These are phyloP conservation scores for Pseudogymnoascus sp. DNA, from an alignment of 2,329 filamentous ascomycete species.

Conservation along the genomic window DNA sequence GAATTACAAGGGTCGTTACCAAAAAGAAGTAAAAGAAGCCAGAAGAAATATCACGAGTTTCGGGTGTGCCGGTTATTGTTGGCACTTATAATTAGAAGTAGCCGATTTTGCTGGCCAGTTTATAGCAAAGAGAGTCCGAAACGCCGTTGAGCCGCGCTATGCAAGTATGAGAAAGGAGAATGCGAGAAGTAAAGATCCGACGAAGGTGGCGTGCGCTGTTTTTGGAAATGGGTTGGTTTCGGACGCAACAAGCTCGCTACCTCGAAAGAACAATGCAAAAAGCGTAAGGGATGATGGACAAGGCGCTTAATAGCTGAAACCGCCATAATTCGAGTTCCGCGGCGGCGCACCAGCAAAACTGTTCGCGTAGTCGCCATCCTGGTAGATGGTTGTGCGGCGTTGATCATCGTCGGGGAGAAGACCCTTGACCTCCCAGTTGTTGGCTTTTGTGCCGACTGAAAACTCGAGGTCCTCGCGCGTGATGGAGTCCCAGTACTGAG, in stretches of 20 bases:
- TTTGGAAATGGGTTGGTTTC: background rate
- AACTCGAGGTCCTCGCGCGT: slow-evolving; percentile 98
- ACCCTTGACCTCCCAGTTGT: slow-evolving; percentile 98
- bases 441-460: slow-evolving; percentile 86
- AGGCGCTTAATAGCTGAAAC: slow-evolving; percentile 23
- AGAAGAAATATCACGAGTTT: background rate
- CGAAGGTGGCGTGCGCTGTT: background rate
- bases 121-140: background rate
- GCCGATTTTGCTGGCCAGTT: background rate
- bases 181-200: slow-evolving; percentile 2
- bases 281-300: background rate
- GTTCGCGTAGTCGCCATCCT: slow-evolving; percentile 25
- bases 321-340: slow-evolving; percentile 29
- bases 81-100: background rate
- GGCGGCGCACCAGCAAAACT: slow-evolving; percentile 19
- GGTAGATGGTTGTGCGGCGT: slow-evolving; percentile 25
- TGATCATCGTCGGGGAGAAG: slow-evolving; percentile 42
- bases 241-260: background rate
- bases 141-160: slow-evolving; percentile 7
- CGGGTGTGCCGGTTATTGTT: background rate
- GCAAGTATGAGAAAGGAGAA: slow-evolving; percentile 8
- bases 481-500: slow-evolving; percentile 96
- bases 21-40: background rate
- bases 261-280: background rate
- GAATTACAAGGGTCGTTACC: slow-evolving; percentile 1